These are phyloP conservation scores for Tagetes patula DNA, from an alignment of 129 eudicot species.

Conservation along the genomic window DNA sequence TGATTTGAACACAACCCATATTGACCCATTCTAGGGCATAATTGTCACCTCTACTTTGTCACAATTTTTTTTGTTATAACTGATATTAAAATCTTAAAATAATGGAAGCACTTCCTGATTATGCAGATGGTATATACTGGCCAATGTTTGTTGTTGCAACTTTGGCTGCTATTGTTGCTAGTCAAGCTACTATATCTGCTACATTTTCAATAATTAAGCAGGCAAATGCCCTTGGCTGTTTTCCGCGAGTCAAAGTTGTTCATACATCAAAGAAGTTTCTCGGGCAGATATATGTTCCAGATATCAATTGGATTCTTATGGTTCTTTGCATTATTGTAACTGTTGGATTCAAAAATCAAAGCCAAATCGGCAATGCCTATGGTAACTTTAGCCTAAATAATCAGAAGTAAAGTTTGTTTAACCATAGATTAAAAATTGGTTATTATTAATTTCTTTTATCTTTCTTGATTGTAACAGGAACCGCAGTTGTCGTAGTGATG, in stretches of 20 bases:
- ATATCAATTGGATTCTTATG: slow-evolving; percentile 2
- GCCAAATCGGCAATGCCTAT: slow-evolving; percentile 45
- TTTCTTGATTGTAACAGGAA: slow-evolving; percentile 48
- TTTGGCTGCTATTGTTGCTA: slow-evolving; percentile 56
- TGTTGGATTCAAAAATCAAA: slow-evolving; percentile 6
- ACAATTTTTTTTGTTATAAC: background rate
- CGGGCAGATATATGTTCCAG: slow-evolving; percentile 8
- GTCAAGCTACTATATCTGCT: slow-evolving; percentile 52
- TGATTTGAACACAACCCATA: background rate
- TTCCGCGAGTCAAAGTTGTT: slow-evolving; percentile 34
- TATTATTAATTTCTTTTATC: background rate
- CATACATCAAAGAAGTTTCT: slow-evolving; percentile 44
- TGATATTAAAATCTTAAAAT: background rate
- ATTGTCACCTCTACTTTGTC: background rate
- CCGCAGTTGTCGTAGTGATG: slow-evolving; percentile 82
- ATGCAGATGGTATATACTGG: slow-evolving; percentile 68
- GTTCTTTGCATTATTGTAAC: slow-evolving; percentile 1
- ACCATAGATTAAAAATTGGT: background rate
- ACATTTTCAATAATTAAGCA: slow-evolving; percentile 39
- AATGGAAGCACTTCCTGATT: background rate
- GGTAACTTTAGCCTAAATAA: slow-evolving; percentile 38
- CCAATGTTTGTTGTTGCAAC: slow-evolving; percentile 57
- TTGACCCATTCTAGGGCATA: background rate
- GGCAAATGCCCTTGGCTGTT: slow-evolving; percentile 37
- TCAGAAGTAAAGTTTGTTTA: background rate